A percentile compares a stretch with the other conserved stretches of the same genome.
Evolutionary conservation across 2,329 filamentous ascomycete genomes (phyloP).

Genomic region (Paraphaeosphaeria minitans): DNA sequence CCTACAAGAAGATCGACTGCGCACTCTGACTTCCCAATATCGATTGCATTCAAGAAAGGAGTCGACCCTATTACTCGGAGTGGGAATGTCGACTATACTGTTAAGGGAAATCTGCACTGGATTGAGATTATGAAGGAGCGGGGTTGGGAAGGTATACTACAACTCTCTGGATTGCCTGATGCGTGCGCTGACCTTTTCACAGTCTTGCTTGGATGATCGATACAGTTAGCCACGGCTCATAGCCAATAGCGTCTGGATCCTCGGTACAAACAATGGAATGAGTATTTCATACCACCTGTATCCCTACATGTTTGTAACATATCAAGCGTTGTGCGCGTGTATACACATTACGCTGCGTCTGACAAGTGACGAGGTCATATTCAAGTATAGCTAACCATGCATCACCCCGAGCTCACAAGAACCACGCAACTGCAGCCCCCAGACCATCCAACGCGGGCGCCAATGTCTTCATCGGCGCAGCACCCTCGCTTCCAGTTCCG

Average conservation of each 20-base stretch:
- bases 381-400: neutral
- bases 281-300: neutral
- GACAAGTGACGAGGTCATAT: neutral
- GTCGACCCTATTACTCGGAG: conserved; percentile 44
- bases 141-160: conserved; percentile 68
- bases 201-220: conserved; percentile 8
- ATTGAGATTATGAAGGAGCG: conserved; percentile 71
- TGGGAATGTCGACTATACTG: conserved; percentile 64
- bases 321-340: neutral
- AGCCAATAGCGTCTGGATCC: neutral
- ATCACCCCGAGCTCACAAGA: neutral
- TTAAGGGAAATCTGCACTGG: conserved; percentile 69
- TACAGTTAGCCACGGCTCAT: neutral
- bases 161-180: neutral
- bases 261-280: neutral
- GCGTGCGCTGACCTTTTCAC: neutral
- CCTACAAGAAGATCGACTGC: conserved; percentile 9
- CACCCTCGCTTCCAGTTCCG: neutral
- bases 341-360: neutral
- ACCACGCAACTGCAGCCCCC: conserved; percentile 4
- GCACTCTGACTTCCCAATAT: conserved; percentile 32
- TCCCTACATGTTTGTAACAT: neutral
- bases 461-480: conserved; percentile 3
- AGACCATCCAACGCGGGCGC: conserved; percentile 1
- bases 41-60: conserved; percentile 41